Evolutionary conservation across 2,329 filamentous ascomycete species (phyloP).

Genomic region (Botrytis tulipae): DNA sequence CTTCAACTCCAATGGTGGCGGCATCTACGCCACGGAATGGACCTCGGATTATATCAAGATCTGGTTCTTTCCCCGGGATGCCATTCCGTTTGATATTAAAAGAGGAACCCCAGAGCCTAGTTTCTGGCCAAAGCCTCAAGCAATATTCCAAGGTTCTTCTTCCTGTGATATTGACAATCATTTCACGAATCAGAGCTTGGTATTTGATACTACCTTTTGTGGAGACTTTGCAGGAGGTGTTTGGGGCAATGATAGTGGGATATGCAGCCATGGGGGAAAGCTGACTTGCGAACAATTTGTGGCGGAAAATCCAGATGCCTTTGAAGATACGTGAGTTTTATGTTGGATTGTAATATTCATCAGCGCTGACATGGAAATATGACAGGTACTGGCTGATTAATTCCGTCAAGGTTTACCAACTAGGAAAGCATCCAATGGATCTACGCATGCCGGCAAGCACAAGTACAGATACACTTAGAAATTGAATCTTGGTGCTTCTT

Average conservation of each 20-base stretch:
- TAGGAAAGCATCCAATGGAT: not conserved
- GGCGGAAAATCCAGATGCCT: slow-evolving; percentile 64
- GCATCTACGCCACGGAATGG: slow-evolving; percentile 70
- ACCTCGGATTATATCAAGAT: slow-evolving; percentile 63
- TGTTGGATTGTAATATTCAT: rapidly evolving
- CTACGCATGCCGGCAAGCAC: not conserved
- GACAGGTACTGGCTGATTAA: slow-evolving; percentile 14
- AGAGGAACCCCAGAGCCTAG: slow-evolving; percentile 59
- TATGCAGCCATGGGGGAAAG: slow-evolving; percentile 50
- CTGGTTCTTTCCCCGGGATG: slow-evolving; percentile 60
- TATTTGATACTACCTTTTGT: slow-evolving; percentile 82
- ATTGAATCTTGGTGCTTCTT: not conserved
- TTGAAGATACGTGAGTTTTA: slow-evolving; percentile 59
- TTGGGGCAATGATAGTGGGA: slow-evolving; percentile 46
- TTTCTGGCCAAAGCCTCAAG: slow-evolving; percentile 65
- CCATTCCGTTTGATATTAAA: slow-evolving; percentile 67
- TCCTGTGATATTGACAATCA: slow-evolving; percentile 66
- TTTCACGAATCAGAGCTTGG: slow-evolving; percentile 72
- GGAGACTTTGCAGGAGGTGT: slow-evolving; percentile 74
- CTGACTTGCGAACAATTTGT: slow-evolving; percentile 69
- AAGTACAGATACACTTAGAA: not conserved
- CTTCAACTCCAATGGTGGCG: slow-evolving; percentile 65
- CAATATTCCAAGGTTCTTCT: slow-evolving; percentile 51
- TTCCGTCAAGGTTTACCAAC: slow-evolving; percentile 15
- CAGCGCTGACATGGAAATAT: not conserved